Base-by-base conservation (phyloP, 2,329 filamentous ascomycete genomes). In the Trichoderma sp. region DNA sequence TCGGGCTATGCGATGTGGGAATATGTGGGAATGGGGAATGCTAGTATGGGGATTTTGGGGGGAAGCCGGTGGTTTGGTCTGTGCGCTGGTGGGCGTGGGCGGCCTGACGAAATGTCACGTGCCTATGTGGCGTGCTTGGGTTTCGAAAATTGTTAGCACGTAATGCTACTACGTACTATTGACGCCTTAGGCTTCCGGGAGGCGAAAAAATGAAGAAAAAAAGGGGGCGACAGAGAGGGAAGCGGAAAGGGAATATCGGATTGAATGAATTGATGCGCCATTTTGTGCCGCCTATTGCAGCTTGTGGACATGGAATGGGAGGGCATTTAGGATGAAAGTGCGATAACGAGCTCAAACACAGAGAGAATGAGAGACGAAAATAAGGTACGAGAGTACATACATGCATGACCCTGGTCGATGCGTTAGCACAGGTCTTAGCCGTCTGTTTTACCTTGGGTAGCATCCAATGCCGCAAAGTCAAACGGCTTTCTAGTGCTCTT, bases 41-140 rank as follows among this genome's bases (percentile, higher is more conserved):
- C 3, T 36, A 36, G 34, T 32, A 26, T 20, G 15, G 30, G 17
- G 34, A 32, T 8, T 7, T 28, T 32, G 26, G 39, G 36, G 36
- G 43, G 11, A n/a, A 32, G 47, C 47, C n/a, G 17, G 47, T 20
- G 50, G 55, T 26, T 50, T 68, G 36, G 36, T 68, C 65, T 36
- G 57, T 26, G 66, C 66, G 39, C 9, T 6, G 11, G 11, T 13
- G 39, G 39, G 39, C 15, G 36, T 26, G 63, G 8, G 20, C 63
- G 47, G 66, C 28, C 20, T 62, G 66, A 53, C 66, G 66, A 69
- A 12, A 62, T 69, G 39, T 69, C 66, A 69, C 66, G 66, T 69
- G 66, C 66, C 15, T 0, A 7, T 1, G 66, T 68, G 66, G 66
- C 66, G 66, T 68, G 55, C 66, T 61, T 34, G 39, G 55, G 65